Evolutionary conservation across 352 stramenopile species (phyloP).

Genomic region (Pelagophyceae sp.): DNA sequence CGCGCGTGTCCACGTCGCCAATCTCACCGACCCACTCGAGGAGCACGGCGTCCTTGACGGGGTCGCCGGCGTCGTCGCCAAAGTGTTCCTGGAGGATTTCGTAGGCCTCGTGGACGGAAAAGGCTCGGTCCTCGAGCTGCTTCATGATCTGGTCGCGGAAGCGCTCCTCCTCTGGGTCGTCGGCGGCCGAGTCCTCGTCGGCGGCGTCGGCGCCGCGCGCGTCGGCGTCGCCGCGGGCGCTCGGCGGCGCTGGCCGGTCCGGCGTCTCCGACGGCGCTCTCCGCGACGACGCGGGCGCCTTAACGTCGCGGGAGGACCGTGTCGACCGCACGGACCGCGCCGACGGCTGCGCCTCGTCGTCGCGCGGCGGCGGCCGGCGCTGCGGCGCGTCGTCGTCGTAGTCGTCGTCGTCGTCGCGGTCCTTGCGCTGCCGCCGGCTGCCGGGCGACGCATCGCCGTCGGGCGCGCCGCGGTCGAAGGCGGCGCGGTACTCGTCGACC

Average conservation of each 20-base stretch:
- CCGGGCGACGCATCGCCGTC: no score
- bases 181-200: no score
- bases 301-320: no score
- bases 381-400: neutral
- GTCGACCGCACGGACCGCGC: no score
- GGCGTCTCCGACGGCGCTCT: no score
- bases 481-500: constrained; percentile 24
- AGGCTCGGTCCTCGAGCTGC: constrained; percentile 10
- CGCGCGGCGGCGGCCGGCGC: no score
- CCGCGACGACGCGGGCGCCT: no score
- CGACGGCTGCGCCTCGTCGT: no score
- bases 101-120: constrained; percentile 7
- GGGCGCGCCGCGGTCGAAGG: neutral
- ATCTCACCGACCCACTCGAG: neutral
- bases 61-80: neutral
- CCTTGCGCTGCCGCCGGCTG: no score
- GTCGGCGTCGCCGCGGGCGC: no score
- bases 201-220: no score
- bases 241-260: no score
- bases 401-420: neutral
- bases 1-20: neutral
- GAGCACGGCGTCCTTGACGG: neutral
- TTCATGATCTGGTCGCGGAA: constrained; percentile 16
- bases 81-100: constrained; percentile 2
- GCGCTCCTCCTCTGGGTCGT: neutral